Percentiles rank a stretch among this genome's conserved stretches.
Evolutionary conservation across 441 rosid genomes (phyloP).

Genomic region (Populus hybrid): DNA sequence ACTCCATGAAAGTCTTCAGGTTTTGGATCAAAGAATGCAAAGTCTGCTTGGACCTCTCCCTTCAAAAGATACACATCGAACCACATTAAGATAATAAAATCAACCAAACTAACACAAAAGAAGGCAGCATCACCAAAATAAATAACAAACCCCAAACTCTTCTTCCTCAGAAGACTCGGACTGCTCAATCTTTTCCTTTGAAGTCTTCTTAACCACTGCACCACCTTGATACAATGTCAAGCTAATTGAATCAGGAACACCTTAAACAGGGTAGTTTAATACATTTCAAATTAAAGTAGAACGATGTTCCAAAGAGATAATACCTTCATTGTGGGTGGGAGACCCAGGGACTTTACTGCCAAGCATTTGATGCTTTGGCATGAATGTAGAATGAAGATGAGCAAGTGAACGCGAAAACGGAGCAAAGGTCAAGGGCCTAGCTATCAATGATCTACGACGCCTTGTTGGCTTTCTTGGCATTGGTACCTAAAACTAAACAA

Average conservation of each 20-base stretch:
- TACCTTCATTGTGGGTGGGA: slow-evolving; percentile 34
- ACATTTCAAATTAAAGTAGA: background rate
- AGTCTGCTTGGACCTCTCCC: slow-evolving; percentile 84
- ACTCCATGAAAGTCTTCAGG: slow-evolving; percentile 72
- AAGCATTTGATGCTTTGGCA: slow-evolving; percentile 28
- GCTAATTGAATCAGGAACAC: slow-evolving; percentile 6
- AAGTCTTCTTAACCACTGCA: slow-evolving; percentile 21
- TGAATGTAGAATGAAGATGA: slow-evolving; percentile 31
- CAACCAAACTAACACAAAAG: background rate
- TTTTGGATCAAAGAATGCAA: slow-evolving; percentile 89
- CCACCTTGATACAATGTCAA: slow-evolving; percentile 25
- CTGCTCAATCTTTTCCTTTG: slow-evolving; percentile 19
- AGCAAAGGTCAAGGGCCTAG: slow-evolving; percentile 60
- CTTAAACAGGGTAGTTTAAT: background rate
- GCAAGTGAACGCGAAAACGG: slow-evolving; percentile 67
- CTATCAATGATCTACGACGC: slow-evolving; percentile 23
- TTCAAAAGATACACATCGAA: slow-evolving; percentile 25
- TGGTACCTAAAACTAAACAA: background rate
- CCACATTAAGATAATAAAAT: background rate
- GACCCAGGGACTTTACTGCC: slow-evolving; percentile 16
- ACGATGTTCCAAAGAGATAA: background rate
- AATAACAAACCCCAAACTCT: slow-evolving; percentile 49
- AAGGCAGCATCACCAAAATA: background rate
- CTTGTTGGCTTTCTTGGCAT: slow-evolving; percentile 42
- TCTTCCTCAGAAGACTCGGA: slow-evolving; percentile 64